phyloP scores from a whole-genome alignment of 2,329 filamentous ascomycete species.

The Pseudopyricularia cyperi region DNA sequence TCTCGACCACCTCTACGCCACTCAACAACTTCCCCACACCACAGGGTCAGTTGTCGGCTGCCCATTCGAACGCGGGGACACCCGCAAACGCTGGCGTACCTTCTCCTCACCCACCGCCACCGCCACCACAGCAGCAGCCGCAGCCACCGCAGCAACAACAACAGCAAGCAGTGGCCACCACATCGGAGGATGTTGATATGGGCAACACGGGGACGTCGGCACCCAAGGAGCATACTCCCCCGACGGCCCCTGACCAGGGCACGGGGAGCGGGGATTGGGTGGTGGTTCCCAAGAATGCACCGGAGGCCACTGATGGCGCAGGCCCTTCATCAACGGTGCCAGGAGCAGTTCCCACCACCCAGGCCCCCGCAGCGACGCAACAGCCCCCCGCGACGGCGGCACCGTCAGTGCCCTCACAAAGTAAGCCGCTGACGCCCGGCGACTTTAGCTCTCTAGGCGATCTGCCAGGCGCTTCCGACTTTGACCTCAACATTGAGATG shows the following conservation, averaged over 20 bases:
- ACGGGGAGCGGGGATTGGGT: constrained; percentile 58
- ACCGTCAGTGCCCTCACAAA: constrained; percentile 16
- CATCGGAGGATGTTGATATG: constrained; percentile 35
- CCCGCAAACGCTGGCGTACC: constrained; percentile 30
- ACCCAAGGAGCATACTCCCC: constrained; percentile 18
- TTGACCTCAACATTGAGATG: constrained; percentile 56
- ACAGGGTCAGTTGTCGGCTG: constrained; percentile 42
- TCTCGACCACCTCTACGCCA: constrained; percentile 47
- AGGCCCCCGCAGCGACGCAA: neutral
- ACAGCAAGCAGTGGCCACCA: constrained; percentile 16
- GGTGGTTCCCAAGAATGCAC: constrained; percentile 49
- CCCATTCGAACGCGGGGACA: constrained; percentile 43
- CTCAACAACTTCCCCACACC: constrained; percentile 47
- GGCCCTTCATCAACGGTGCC: constrained; percentile 10
- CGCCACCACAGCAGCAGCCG: constrained; percentile 2
- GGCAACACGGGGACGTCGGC: constrained; percentile 23
- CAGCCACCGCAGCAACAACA: constrained; percentile 6
- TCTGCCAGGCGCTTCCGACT: constrained; percentile 25
- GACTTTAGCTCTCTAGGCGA: constrained; percentile 53
- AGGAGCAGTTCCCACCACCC: neutral
- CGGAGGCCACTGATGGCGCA: constrained; percentile 4
- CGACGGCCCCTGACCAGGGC: constrained; percentile 34
- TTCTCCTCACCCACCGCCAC: constrained; percentile 26
- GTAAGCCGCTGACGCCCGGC: constrained; percentile 30
- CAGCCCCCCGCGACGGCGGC: neutral